Conservation (phyloP, 306 rosid genomes). For the Corylus heterophylla region DNA sequence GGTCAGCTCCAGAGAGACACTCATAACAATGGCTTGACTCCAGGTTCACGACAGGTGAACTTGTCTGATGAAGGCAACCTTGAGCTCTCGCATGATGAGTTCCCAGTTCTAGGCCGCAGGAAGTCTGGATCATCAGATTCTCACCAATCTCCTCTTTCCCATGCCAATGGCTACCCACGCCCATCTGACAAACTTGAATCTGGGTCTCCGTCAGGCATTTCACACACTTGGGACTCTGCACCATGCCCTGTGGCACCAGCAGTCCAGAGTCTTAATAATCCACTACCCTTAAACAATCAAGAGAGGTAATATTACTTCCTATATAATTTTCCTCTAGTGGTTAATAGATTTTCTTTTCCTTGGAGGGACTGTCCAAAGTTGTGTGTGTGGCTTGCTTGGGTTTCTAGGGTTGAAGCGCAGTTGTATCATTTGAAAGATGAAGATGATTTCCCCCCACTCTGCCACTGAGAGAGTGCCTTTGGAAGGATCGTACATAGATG, state of each 20-base stretch:
- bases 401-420: conserved; percentile 33
- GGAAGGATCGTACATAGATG: neutral
- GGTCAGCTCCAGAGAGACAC: conserved; percentile 45
- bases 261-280: conserved; percentile 30
- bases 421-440: conserved; percentile 41
- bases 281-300: conserved; percentile 29
- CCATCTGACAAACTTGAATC: conserved; percentile 49
- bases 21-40: conserved; percentile 39
- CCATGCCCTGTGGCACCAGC: conserved; percentile 29
- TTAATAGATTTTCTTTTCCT: conserved; percentile 37
- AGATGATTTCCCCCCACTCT: conserved; percentile 47
- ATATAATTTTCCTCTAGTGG: conserved; percentile 22
- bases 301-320: conserved; percentile 50
- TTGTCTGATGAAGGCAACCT: conserved; percentile 32
- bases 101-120: conserved; percentile 46
- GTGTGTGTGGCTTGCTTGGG: neutral
- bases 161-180: conserved; percentile 40
- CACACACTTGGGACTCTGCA: conserved; percentile 32
- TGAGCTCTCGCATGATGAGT: conserved; percentile 54
- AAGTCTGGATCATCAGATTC: conserved; percentile 44
- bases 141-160: conserved; percentile 43
- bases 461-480: conserved; percentile 21
- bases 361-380: conserved; percentile 32
- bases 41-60: conserved; percentile 41
- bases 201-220: conserved; percentile 38